phyloP scores from a whole-genome alignment of 768 basidiomycete genomes.

The Termitomyces sp. region DNA sequence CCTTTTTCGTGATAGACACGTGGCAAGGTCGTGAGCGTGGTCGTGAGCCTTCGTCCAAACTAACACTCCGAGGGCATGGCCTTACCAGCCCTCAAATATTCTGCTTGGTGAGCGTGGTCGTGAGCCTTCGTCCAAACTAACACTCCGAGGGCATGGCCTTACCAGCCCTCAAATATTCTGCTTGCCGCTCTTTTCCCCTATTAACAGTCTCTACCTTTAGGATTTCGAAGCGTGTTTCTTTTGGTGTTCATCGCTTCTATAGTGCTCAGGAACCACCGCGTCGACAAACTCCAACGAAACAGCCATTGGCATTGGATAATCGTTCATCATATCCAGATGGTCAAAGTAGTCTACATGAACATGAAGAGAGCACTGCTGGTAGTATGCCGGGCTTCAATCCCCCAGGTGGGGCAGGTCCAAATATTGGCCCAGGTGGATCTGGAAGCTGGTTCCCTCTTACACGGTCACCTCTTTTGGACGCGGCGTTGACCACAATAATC shows the following conservation, averaged over 20 bases:
- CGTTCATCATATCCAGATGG: constrained; percentile 1
- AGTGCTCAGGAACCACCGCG: constrained; percentile 8
- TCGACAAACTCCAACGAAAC: constrained; percentile 1
- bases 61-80: constrained; percentile 3
- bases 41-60: neutral
- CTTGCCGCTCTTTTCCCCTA: neutral
- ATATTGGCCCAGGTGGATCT: constrained; percentile 20
- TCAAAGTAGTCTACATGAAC: constrained; percentile 28
- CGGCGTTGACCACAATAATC: constrained; percentile 51
- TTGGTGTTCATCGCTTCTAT: constrained; percentile 13
- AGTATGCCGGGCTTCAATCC: constrained; percentile 35
- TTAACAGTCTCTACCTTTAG: neutral
- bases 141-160: constrained; percentile 3
- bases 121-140: neutral
- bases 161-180: constrained; percentile 1
- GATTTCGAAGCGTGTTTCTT: neutral
- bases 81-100: constrained; percentile 1
- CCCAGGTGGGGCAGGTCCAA: constrained; percentile 31
- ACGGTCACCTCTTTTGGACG: constrained; percentile 43
- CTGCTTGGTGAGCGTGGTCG: too few relatives aligned
- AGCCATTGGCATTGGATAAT: constrained; percentile 8
- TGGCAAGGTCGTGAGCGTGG: too few relatives aligned
- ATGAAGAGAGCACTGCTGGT: constrained; percentile 31
- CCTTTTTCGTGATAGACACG: neutral
- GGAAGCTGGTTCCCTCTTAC: constrained; percentile 28